A percentile compares a stretch with the other conserved stretches of the same genome.
These are phyloP conservation scores for Spathaspora hagerdaliae DNA, from an alignment of 805 yeast species.

Conservation along the genomic window DNA sequence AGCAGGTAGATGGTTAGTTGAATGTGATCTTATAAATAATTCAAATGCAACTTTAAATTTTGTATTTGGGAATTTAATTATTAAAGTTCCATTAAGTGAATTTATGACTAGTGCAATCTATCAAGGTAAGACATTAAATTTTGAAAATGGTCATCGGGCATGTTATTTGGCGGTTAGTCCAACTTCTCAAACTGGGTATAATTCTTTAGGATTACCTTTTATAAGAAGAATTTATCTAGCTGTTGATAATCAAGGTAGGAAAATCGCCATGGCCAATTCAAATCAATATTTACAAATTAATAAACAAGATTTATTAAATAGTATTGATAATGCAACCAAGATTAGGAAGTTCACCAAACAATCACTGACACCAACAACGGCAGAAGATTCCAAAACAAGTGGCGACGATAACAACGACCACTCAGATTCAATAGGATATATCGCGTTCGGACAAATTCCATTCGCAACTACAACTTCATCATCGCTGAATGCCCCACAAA, in stretches of 20 bases:
- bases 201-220: constrained; percentile 57
- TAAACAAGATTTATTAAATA: background rate
- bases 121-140: constrained; percentile 36
- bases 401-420: background rate
- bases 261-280: constrained; percentile 55
- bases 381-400: background rate
- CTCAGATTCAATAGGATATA: constrained; percentile 17
- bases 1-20: constrained; percentile 55
- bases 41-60: constrained; percentile 51
- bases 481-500: background rate
- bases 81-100: constrained; percentile 48
- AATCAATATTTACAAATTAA: constrained; percentile 15
- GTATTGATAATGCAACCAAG: constrained; percentile 2
- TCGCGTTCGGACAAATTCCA: constrained; percentile 46
- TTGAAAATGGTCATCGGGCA: constrained; percentile 52
- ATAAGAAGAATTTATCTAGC: constrained; percentile 53
- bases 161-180: constrained; percentile 55
- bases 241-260: constrained; percentile 55
- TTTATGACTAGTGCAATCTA: constrained; percentile 39
- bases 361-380: background rate
- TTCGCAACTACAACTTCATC: constrained; percentile 33
- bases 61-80: constrained; percentile 46
- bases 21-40: constrained; percentile 47
- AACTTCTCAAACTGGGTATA: constrained; percentile 43
- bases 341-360: background rate